These are phyloP conservation scores for Aspergillus fischeri DNA, from an alignment of 2,329 filamentous ascomycete species.

Conservation along the genomic window DNA sequence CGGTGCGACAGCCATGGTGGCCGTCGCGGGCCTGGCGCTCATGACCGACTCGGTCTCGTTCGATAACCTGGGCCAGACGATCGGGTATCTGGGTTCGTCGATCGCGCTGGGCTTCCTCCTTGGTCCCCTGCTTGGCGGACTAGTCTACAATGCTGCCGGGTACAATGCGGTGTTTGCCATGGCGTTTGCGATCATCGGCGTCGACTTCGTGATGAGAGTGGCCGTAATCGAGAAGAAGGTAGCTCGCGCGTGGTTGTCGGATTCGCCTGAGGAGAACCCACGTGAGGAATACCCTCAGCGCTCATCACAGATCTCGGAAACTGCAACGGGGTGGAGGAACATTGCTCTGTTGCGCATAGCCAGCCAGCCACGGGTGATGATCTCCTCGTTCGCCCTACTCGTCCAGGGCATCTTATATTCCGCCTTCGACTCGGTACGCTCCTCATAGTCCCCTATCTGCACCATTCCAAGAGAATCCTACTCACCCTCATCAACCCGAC, in stretches of 20 bases:
- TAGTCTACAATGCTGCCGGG: constrained; percentile 57
- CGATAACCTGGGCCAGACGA: constrained; percentile 56
- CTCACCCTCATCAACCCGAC: not conserved
- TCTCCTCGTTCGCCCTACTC: constrained; percentile 53
- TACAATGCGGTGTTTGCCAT: constrained; percentile 57
- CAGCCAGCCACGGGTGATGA: constrained; percentile 49
- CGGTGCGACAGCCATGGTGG: constrained; percentile 55
- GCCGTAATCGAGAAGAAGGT: constrained; percentile 61
- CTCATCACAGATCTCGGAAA: constrained; percentile 40
- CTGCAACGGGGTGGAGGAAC: constrained; percentile 1
- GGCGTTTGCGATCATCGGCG: constrained; percentile 49
- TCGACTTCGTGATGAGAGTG: constrained; percentile 59
- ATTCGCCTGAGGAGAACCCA: not conserved
- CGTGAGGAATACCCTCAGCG: constrained; percentile 20
- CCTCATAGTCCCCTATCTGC: constrained; percentile 12
- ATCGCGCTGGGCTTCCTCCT: constrained; percentile 55
- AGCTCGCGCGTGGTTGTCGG: constrained; percentile 33
- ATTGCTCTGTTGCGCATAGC: constrained; percentile 19
- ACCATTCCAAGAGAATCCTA: constrained; percentile 5
- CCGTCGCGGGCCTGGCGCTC: constrained; percentile 57
- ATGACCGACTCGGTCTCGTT: constrained; percentile 56
- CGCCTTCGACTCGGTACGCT: constrained; percentile 46
- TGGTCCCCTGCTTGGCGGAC: constrained; percentile 56
- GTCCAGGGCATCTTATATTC: constrained; percentile 49
- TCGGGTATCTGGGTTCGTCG: constrained; percentile 55